These are phyloP conservation scores for Leccinum arenicola DNA, from an alignment of 768 basidiomycete species.

Conservation along the genomic window DNA sequence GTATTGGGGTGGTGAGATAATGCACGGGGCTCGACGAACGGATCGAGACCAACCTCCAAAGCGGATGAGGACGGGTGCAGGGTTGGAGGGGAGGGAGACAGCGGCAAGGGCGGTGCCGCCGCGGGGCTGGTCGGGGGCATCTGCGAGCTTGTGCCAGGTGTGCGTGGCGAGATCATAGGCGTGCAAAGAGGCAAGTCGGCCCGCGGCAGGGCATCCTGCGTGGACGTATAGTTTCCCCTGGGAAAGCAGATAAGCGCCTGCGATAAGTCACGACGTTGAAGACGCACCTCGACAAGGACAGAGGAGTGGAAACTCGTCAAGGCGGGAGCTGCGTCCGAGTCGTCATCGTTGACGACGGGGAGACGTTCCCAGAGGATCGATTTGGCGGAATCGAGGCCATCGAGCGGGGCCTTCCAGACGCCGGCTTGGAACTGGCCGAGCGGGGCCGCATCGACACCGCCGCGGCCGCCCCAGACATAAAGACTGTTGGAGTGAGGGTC, in stretches of 20 bases:
- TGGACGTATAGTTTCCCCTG: slow-evolving; percentile 38
- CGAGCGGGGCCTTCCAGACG: slow-evolving; percentile 28
- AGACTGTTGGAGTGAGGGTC: slow-evolving; percentile 20
- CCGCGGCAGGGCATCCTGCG: slow-evolving; percentile 38
- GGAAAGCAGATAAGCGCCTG: neutral
- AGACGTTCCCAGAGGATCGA: slow-evolving; percentile 32
- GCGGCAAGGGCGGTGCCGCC: slow-evolving; percentile 41
- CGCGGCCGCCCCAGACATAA: slow-evolving; percentile 47
- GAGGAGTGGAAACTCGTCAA: slow-evolving; percentile 37
- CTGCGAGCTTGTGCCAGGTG: slow-evolving; percentile 32
- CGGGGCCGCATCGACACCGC: slow-evolving; percentile 36
- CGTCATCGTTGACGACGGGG: slow-evolving; percentile 25
- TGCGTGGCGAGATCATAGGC: slow-evolving; percentile 29
- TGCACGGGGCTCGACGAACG: rapidly evolving
- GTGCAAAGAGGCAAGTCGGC: slow-evolving; percentile 36
- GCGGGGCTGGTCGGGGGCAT: slow-evolving; percentile 37
- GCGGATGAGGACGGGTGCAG: slow-evolving; percentile 32
- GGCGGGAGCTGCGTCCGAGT: slow-evolving; percentile 29
- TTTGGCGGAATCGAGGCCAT: neutral
- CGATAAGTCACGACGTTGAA: neutral
- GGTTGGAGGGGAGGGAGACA: slow-evolving; percentile 14
- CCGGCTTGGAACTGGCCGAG: slow-evolving; percentile 29
- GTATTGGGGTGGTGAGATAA: neutral
- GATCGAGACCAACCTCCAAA: slow-evolving; percentile 31
- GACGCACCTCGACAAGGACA: slow-evolving; percentile 27